These are phyloP conservation scores for Thielaviopsis punctulata DNA, from an alignment of 2,329 filamentous ascomycete species.

Conservation along the genomic window DNA sequence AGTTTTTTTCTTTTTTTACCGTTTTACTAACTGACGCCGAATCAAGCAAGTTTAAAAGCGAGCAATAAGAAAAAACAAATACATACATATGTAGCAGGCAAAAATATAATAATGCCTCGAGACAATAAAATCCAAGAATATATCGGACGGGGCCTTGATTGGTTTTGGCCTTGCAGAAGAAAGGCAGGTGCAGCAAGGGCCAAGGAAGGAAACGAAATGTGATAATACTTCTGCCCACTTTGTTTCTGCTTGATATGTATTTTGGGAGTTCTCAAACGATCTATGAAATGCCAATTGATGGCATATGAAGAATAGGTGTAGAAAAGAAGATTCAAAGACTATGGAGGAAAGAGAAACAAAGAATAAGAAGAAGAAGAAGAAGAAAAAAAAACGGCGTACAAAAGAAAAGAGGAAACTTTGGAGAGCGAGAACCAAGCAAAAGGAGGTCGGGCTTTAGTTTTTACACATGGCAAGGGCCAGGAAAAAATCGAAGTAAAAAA, in stretches of 20 bases:
- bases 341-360: not conserved
- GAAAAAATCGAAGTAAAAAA: not conserved
- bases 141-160: not conserved
- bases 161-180: not conserved
- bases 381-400: not conserved
- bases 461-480: conserved; percentile 1
- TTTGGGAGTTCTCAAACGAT: too few relatives aligned
- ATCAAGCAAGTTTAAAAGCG: not conserved
- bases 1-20: not conserved
- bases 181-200: not conserved
- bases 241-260: not conserved
- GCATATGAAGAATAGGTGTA: not conserved
- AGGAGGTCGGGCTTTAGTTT: conserved; percentile 13
- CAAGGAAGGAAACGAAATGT: not conserved
- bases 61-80: not conserved
- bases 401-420: not conserved
- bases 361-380: not conserved
- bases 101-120: not conserved
- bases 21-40: not conserved
- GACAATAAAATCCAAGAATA: not conserved
- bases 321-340: not conserved
- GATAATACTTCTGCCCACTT: not conserved
- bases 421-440: not conserved
- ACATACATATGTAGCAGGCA: too few relatives aligned
- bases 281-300: too few relatives aligned